Conservation (phyloP, 495 filamentous ascomycete genomes). For the Amniculicola lignicola region DNA sequence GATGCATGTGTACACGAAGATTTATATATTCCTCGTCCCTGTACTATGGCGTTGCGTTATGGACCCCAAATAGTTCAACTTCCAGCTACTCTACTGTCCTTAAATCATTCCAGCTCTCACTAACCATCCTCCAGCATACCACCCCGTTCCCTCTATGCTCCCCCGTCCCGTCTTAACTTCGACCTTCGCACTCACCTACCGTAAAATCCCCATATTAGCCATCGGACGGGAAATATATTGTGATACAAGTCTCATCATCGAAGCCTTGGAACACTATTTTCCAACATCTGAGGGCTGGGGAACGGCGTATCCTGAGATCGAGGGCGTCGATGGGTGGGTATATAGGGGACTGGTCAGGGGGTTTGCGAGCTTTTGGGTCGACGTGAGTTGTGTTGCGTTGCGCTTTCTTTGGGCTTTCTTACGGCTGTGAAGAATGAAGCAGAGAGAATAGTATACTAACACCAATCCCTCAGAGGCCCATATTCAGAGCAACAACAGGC, state of each 20-base stretch:
- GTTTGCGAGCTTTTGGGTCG: conserved; percentile 27
- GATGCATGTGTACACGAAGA: too few species aligned
- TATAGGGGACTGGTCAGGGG: conserved; percentile 18
- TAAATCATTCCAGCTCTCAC: not conserved
- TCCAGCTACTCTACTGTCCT: too few species aligned
- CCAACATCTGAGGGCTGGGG: not conserved
- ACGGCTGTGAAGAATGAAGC: too few species aligned
- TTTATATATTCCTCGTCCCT: too few species aligned
- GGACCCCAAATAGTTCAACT: too few species aligned
- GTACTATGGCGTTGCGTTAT: too few species aligned
- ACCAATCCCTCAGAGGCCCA: conserved; percentile 11
- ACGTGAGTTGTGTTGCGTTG: too few species aligned
- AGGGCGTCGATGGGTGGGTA: not conserved
- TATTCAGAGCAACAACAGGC: conserved; percentile 39
- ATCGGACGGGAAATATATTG: conserved; percentile 41
- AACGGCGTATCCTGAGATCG: conserved; percentile 16
- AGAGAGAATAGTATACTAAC: too few species aligned
- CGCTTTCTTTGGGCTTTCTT: too few species aligned
- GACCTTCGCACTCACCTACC: conserved; percentile 38
- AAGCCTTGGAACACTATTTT: conserved; percentile 37
- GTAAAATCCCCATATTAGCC: conserved; percentile 40
- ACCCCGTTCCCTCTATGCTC: conserved; percentile 37
- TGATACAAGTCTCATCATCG: conserved; percentile 38
- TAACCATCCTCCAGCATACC: conserved; percentile 22
- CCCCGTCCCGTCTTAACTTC: conserved; percentile 33